Percentiles rank a stretch among this genome's conserved stretches.
Conservation (phyloP, 208 protist genomes). For the Trypanosoma caninum region DNA sequence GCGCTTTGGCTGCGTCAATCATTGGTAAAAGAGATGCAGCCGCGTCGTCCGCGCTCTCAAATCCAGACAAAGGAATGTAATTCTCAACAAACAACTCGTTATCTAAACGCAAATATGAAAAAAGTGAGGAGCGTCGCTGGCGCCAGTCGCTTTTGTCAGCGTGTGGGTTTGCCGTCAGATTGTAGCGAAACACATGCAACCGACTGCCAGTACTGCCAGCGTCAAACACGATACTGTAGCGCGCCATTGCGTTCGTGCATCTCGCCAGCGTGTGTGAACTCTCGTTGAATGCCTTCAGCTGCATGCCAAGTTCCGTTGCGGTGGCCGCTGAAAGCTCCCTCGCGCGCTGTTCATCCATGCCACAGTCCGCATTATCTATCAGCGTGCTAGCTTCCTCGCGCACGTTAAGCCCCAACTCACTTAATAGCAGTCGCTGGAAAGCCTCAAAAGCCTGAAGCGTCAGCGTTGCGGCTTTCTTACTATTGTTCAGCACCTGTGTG, state of each 20-base stretch:
- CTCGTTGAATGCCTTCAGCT: background rate
- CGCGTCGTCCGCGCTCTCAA: conserved; percentile 21
- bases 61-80: conserved; percentile 34
- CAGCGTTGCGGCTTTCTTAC: background rate
- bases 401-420: conserved; percentile 5
- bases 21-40: conserved; percentile 36
- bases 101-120: conserved; percentile 27
- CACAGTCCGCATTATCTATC: background rate
- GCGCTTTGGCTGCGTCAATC: conserved; percentile 28
- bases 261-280: background rate
- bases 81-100: conserved; percentile 59
- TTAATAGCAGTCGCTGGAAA: background rate
- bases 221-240: conserved; percentile 85
- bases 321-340: background rate
- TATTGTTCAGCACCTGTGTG: background rate
- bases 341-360: background rate
- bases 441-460: background rate
- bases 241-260: background rate
- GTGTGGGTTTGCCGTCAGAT: conserved; percentile 7
- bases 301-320: background rate
- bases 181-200: conserved; percentile 78
- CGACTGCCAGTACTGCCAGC: conserved; percentile 84
- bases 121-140: background rate
- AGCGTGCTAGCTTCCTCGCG: no score
- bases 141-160: background rate